Percentiles rank a stretch among this genome's conserved stretches.
Conservation (phyloP, 2,329 filamentous ascomycete species). For the Trichoderma koningiopsis region DNA sequence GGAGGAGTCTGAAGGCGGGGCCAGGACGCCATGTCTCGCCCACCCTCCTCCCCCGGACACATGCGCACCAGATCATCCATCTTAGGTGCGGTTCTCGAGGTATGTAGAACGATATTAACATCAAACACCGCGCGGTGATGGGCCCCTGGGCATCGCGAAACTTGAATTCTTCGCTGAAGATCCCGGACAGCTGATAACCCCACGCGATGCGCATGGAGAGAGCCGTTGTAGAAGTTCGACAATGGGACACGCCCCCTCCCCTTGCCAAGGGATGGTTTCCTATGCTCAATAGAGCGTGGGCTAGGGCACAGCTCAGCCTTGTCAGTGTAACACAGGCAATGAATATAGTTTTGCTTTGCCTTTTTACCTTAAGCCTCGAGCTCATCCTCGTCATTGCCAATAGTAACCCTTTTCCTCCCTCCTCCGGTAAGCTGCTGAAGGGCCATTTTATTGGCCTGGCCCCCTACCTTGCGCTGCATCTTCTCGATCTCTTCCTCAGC, state of each 20-base stretch:
- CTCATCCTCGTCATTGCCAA: conserved; percentile 70
- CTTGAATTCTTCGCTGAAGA: conserved; percentile 36
- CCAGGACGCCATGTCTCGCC: conserved; percentile 35
- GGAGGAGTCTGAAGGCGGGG: conserved; percentile 41
- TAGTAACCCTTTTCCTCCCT: conserved; percentile 85
- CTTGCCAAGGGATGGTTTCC: conserved; percentile 31
- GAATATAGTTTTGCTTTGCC: conserved; percentile 29
- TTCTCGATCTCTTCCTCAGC: conserved; percentile 94
- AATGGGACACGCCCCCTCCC: conserved; percentile 23
- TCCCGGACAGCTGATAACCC: conserved; percentile 27
- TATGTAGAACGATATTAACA: conserved; percentile 44
- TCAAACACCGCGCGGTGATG: conserved; percentile 40
- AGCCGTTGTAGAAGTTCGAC: conserved; percentile 13
- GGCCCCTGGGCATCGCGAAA: conserved; percentile 31
- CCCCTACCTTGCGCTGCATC: conserved; percentile 94
- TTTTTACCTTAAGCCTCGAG: conserved; percentile 40
- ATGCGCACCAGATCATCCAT: conserved; percentile 28
- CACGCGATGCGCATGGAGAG: conserved; percentile 14
- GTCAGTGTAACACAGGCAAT: conserved; percentile 22
- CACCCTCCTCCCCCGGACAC: conserved; percentile 27
- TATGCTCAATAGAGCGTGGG: conserved; percentile 23
- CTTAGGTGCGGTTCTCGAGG: conserved; percentile 23
- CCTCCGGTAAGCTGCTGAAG: conserved; percentile 83
- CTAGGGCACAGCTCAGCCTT: conserved; percentile 26
- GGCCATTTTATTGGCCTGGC: conserved; percentile 87